Conservation (phyloP, 768 basidiomycete genomes). For the Kondoa malvinella region DNA sequence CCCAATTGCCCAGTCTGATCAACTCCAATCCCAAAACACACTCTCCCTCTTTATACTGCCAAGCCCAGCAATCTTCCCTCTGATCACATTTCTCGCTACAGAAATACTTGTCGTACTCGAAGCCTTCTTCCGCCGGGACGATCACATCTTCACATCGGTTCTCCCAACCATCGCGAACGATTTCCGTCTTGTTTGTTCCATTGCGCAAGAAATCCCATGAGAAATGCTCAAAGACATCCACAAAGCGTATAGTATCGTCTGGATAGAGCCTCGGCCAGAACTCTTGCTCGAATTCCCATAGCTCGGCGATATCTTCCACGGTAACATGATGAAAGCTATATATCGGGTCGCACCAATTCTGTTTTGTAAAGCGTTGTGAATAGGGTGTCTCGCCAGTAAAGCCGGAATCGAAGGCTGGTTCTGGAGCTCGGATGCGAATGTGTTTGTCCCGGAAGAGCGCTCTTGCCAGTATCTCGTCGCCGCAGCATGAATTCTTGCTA, state of each 20-base stretch:
- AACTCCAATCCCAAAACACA: neutral
- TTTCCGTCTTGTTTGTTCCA: neutral
- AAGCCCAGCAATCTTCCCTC: neutral
- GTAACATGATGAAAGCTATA: neutral
- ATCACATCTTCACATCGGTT: neutral
- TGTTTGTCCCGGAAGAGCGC: neutral
- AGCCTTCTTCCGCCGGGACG: neutral
- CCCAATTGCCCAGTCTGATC: neutral
- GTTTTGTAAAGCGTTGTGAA: neutral
- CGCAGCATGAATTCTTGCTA: neutral
- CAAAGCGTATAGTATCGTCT: neutral
- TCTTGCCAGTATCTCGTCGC: conserved; percentile 1
- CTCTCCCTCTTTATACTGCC: neutral
- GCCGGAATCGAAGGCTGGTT: no score
- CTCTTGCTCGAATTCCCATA: neutral
- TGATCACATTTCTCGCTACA: neutral
- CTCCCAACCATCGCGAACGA: neutral
- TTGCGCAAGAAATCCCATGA: neutral
- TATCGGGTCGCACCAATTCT: conserved; percentile 1
- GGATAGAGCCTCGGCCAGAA: neutral
- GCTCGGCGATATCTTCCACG: neutral
- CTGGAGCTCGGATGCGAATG: neutral
- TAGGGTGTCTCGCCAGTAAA: conserved; percentile 5
- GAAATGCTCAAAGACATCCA: conserved; percentile 1
- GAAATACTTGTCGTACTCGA: neutral